Evolutionary conservation across 345 rosid genomes (phyloP).

Genomic region (Aegle marmelos): DNA sequence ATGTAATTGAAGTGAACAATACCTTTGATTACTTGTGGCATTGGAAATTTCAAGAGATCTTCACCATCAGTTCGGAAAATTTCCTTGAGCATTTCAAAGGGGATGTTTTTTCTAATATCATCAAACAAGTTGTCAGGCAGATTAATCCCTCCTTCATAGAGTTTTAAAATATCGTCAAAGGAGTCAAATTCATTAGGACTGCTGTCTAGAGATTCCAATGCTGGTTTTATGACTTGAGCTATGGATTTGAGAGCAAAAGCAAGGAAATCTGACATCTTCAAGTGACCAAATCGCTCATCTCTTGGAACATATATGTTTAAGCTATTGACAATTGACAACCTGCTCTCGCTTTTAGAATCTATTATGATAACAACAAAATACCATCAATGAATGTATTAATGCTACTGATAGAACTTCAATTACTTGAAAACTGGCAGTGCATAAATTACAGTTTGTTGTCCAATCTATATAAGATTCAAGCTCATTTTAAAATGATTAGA

Average conservation of each 20-base stretch:
- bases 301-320: slow-evolving; percentile 69
- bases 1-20: neutral
- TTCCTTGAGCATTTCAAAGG: slow-evolving; percentile 53
- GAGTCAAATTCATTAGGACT: slow-evolving; percentile 58
- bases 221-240: slow-evolving; percentile 51
- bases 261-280: slow-evolving; percentile 68
- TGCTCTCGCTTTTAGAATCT: slow-evolving; percentile 61
- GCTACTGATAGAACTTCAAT: neutral
- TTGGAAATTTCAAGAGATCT: slow-evolving; percentile 48
- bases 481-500: neutral
- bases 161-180: slow-evolving; percentile 48
- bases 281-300: slow-evolving; percentile 73
- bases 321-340: slow-evolving; percentile 38
- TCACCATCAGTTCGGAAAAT: slow-evolving; percentile 54
- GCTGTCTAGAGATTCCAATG: slow-evolving; percentile 40
- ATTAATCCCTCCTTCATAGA: slow-evolving; percentile 55
- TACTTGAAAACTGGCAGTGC: neutral
- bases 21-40: slow-evolving; percentile 78
- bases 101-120: slow-evolving; percentile 33
- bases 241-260: slow-evolving; percentile 51
- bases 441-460: neutral
- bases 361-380: slow-evolving; percentile 12
- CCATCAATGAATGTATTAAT: neutral
- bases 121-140: slow-evolving; percentile 44
- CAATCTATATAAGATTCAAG: neutral